Base-by-base conservation (phyloP, 2,329 filamentous ascomycete species). In the Neoscytalidium dimidiatum region DNA sequence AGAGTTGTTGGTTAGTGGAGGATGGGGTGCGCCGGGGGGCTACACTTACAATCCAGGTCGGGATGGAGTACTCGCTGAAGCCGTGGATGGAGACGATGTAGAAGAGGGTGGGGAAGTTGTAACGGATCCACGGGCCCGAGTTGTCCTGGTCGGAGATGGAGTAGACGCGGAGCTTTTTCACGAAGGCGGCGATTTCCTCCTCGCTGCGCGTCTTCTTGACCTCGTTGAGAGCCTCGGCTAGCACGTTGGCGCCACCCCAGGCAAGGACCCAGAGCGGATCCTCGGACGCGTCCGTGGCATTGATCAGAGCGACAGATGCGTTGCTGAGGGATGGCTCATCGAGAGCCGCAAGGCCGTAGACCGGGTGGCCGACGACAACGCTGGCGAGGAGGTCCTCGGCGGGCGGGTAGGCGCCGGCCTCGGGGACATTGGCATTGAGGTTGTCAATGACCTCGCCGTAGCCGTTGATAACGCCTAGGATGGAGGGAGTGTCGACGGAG, bases 121-220 rank as follows among this genome's bases (percentile, higher is more conserved):
- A 66, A 6, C 83, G 79, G 48, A 85, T 80, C 83, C 82, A 85
- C 1, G 77, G 69, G 0, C 82, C 83, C 0, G 80, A 78, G 68
- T 85, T 79, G 66, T 85, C 83, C 68, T 85, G 83, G 68, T 85
- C 84, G 11, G 82, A 84, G 64, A 85, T 84, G 48, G 82, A 70
- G 70, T 86, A 86, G 8, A 86, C 78, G 13, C 83, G 76, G 3
- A 86, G 71, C 67, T 81, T 82, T 3, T 73, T 68, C 2, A 77
- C 72, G 23, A 85, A 74, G 0, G 64, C 65, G 0, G 74, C 71
- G 1, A 78, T 72, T 0, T 82, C 77, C 0, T 67, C 44, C 14
- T 70, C 66, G 48, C 71, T 65, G 64, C 67, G 62, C 17, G 68
- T 74, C 1, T 66, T 58, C 6, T 71, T 69, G 29, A 81, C 74